Conservation (phyloP, 768 basidiomycete genomes). For the Tremella fuciformis region DNA sequence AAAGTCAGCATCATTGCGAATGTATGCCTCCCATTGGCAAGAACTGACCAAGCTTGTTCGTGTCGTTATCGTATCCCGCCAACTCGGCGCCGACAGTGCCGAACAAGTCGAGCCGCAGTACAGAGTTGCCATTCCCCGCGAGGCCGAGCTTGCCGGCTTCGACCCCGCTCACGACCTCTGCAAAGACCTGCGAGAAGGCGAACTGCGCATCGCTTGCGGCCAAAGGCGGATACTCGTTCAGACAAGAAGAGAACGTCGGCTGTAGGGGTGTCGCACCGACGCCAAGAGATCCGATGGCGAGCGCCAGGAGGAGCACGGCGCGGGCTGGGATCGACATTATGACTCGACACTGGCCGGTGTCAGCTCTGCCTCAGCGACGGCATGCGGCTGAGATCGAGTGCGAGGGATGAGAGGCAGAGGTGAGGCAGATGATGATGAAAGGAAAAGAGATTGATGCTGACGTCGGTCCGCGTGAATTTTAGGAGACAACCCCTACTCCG, state of each 20-base stretch:
- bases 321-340: too few relatives aligned
- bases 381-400: too few relatives aligned
- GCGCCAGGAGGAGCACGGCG: not conserved
- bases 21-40: constrained; percentile 1
- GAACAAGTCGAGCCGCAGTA: constrained; percentile 56
- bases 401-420: too few relatives aligned
- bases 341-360: too few relatives aligned
- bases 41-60: constrained; percentile 66
- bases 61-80: constrained; percentile 60
- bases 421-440: too few relatives aligned
- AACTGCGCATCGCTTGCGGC: constrained; percentile 46
- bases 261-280: constrained; percentile 33
- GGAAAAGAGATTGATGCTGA: too few relatives aligned
- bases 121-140: constrained; percentile 33
- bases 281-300: not conserved
- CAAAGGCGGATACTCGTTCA: constrained; percentile 23
- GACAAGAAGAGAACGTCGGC: constrained; percentile 36
- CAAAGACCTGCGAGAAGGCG: constrained; percentile 60
- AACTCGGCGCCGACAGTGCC: constrained; percentile 65
- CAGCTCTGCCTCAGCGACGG: too few relatives aligned
- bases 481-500: too few relatives aligned
- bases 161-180: constrained; percentile 37
- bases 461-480: too few relatives aligned
- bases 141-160: constrained; percentile 33
- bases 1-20: not conserved